Evolutionary conservation across 2,329 filamentous ascomycete genomes (phyloP).

Genomic region (Aspergillus unguis): DNA sequence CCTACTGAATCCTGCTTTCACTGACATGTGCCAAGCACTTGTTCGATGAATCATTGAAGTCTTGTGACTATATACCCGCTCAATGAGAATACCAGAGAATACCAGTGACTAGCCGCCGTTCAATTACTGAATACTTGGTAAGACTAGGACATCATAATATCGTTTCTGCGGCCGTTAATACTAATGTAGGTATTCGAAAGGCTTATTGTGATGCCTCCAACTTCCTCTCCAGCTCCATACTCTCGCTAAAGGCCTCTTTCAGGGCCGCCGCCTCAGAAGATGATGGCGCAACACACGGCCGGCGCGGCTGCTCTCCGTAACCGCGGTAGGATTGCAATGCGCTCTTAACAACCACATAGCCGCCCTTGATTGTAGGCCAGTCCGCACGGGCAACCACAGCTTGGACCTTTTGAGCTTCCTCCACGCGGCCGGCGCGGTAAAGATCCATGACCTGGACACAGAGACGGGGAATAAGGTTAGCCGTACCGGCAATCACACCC

Average conservation of each 20-base stretch:
- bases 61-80: background rate
- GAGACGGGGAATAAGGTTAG: conserved; percentile 80
- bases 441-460: conserved; percentile 77
- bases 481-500: conserved; percentile 80
- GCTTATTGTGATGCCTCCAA: conserved; percentile 19
- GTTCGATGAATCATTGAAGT: background rate
- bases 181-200: background rate
- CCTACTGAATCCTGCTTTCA: too few relatives aligned
- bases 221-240: conserved; percentile 36
- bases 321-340: conserved; percentile 77
- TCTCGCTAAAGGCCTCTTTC: conserved; percentile 38
- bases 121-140: background rate
- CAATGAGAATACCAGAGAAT: background rate
- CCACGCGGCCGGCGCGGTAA: conserved; percentile 67
- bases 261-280: conserved; percentile 29
- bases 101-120: background rate
- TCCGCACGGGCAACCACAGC: conserved; percentile 74
- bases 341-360: conserved; percentile 81
- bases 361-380: conserved; percentile 78
- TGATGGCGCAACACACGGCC: conserved; percentile 56
- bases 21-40: background rate
- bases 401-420: conserved; percentile 73
- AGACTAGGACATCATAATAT: background rate
- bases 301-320: conserved; percentile 73
- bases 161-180: conserved; percentile 5